Percentiles rank a stretch among this genome's conserved stretches.
Evolutionary conservation across 139 green algal genomes (phyloP).

Genomic region (Chlorella sorokiniana): DNA sequence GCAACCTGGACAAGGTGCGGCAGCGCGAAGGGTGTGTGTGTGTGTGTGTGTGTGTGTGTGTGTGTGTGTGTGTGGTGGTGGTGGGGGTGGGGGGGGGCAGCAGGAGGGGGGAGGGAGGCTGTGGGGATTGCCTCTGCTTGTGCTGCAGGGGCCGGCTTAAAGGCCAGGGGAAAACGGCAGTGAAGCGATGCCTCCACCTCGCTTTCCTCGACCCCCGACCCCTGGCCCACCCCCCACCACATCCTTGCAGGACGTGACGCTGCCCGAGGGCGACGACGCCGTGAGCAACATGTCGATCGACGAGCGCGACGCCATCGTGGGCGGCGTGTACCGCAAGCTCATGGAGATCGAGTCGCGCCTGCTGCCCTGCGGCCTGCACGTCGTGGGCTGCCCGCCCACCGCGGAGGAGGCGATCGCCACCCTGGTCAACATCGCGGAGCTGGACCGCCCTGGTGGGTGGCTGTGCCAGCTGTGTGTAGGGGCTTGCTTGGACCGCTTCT

Average conservation of each 20-base stretch:
- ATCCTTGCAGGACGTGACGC: slow-evolving; percentile 71
- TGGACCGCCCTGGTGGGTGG: slow-evolving; percentile 87
- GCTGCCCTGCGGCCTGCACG: slow-evolving; percentile 97
- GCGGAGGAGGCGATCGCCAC: slow-evolving; percentile 96
- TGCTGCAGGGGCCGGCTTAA: too few relatives aligned
- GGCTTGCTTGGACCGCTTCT: too few relatives aligned
- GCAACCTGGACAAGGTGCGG: slow-evolving; percentile 93
- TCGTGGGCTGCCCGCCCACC: slow-evolving; percentile 90
- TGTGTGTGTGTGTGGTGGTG: not conserved
- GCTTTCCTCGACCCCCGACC: too few relatives aligned
- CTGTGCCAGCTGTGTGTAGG: not conserved
- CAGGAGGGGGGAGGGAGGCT: not conserved
- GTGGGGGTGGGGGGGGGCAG: not conserved
- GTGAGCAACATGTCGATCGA: slow-evolving; percentile 76
- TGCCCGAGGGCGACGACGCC: slow-evolving; percentile 76
- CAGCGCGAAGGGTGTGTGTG: too few relatives aligned
- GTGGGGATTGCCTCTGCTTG: too few relatives aligned
- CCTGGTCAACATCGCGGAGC: slow-evolving; percentile 97
- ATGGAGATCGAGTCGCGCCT: slow-evolving; percentile 99
- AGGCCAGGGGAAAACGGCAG: too few relatives aligned
- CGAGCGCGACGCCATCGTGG: slow-evolving; percentile 82
- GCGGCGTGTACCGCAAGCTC: slow-evolving; percentile 83
- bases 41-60: not conserved
- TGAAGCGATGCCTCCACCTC: too few relatives aligned
- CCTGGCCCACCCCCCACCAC: too few relatives aligned